phyloP scores from a whole-genome alignment of 2,329 filamentous ascomycete genomes.

The Alternaria triticina region DNA sequence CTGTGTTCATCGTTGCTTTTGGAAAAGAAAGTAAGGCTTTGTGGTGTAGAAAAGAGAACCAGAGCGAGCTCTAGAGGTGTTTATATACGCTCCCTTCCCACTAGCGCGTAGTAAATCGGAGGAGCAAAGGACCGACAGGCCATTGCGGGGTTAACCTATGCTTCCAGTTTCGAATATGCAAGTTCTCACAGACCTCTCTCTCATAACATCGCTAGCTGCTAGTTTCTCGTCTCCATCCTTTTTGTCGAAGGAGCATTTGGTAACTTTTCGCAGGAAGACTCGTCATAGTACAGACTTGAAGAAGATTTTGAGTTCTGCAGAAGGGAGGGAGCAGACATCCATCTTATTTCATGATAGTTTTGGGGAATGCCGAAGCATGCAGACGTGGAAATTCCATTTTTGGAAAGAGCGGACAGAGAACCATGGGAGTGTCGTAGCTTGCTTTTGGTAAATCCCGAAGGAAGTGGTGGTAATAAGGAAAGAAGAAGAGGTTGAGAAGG shows the following conservation, averaged over 20 bases:
- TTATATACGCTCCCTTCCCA: background rate
- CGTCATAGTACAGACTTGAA: background rate
- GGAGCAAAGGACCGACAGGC: rapidly evolving
- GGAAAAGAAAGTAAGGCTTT: background rate
- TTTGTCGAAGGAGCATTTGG: rapidly evolving
- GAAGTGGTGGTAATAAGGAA: background rate
- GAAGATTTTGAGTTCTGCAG: background rate
- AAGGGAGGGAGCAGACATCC: background rate
- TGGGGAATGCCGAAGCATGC: too few species aligned
- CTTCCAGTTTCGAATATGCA: background rate
- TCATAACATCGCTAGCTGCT: rapidly evolving
- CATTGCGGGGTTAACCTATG: too few species aligned
- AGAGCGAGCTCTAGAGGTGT: background rate
- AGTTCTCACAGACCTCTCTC: background rate
- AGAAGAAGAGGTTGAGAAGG: background rate
- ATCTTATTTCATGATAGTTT: too few species aligned
- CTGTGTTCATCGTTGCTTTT: background rate
- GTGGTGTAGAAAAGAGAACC: background rate
- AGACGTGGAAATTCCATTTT: too few species aligned
- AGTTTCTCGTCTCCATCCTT: background rate
- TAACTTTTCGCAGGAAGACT: background rate
- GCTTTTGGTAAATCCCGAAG: background rate
- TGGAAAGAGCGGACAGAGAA: background rate
- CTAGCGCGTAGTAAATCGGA: background rate
- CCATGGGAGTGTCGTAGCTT: too few species aligned